Base-by-base conservation (phyloP, 2,329 filamentous ascomycete species). In the Aspergillus bombycis region DNA sequence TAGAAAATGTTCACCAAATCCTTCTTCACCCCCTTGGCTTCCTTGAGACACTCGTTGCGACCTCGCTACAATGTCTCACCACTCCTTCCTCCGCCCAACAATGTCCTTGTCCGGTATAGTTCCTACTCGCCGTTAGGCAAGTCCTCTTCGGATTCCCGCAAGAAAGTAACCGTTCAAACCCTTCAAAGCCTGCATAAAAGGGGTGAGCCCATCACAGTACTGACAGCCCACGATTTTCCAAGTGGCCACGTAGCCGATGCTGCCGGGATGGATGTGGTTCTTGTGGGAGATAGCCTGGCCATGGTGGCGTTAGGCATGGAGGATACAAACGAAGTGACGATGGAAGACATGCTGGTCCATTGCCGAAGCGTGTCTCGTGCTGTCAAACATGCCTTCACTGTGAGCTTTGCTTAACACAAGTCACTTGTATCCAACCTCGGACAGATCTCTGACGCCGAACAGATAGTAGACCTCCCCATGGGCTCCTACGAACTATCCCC, bases 231-330 rank as follows among this genome's bases (percentile, higher is more conserved):
- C 79, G 94, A 99, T 80, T 98, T 97, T 72, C 94, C 95, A 6
- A 94, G 90, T 67, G 94, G 90, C 0, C 90, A 94, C 76, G 92
- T 96, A 62, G 95, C 94, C 64, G 94, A 98, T 76, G 88, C 89
- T 61, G 93, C 93, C 0, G 94, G 94, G 60, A 95, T 97, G 85
- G 94, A 97, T 72, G 88, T 97, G 66, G 83, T 97, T 43, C 86
- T 97, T 10, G 93, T 97, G 1, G 94, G 94, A 19, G 94, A 98
- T 78, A 96, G 92, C 74, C 81, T 98, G 62, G 94, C 94, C 65
- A 98, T 99, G 94, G 94, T 98, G 3, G 93, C 94, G 0, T 81
- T 99, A 65, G 94, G 94, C 43, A 94, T 97, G 91, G 88, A 94
- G 70, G 94, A 98, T 77, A 99, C 94, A 0, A 96, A 90, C 74